These are phyloP conservation scores for Phytophthora cajani DNA, from an alignment of 352 stramenopile species.

Conservation along the genomic window DNA sequence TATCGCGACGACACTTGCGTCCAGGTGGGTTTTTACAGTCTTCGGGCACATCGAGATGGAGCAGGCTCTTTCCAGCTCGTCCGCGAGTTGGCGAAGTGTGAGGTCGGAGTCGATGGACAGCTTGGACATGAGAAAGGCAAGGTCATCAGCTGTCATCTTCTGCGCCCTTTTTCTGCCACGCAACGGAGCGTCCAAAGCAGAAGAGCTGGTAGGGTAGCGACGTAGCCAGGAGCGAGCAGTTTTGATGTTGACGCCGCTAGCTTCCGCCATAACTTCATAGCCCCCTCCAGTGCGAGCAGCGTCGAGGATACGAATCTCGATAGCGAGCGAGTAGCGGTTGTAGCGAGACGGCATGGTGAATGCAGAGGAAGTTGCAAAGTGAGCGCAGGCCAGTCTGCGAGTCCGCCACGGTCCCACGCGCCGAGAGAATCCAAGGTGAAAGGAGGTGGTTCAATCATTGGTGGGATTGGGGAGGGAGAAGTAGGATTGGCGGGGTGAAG, in stretches of 20 bases:
- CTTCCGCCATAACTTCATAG: neutral
- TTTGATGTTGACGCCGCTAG: neutral
- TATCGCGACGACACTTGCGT: neutral
- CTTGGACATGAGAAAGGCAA: neutral
- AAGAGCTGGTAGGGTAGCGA: neutral
- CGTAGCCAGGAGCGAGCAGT: slow-evolving; percentile 1
- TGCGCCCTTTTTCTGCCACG: neutral
- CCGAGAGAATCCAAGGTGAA: neutral
- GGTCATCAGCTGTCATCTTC: neutral
- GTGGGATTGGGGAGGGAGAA: neutral
- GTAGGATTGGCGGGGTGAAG: slow-evolving; percentile 1
- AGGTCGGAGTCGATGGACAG: neutral
- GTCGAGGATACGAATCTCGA: neutral
- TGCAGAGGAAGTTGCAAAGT: neutral
- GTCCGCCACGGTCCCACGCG: neutral
- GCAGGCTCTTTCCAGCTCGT: neutral
- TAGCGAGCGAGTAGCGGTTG: neutral
- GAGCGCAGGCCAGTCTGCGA: neutral
- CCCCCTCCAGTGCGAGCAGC: neutral
- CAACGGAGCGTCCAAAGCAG: neutral
- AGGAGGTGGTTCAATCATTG: neutral
- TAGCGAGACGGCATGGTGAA: neutral
- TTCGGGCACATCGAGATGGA: neutral
- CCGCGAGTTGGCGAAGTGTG: slow-evolving; percentile 2
- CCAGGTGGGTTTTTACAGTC: neutral